Evolutionary conservation across 1,139 yeast species (phyloP), one percentile per base, ranked within the genome.

Genomic region (Taphrina deformans): DNA sequence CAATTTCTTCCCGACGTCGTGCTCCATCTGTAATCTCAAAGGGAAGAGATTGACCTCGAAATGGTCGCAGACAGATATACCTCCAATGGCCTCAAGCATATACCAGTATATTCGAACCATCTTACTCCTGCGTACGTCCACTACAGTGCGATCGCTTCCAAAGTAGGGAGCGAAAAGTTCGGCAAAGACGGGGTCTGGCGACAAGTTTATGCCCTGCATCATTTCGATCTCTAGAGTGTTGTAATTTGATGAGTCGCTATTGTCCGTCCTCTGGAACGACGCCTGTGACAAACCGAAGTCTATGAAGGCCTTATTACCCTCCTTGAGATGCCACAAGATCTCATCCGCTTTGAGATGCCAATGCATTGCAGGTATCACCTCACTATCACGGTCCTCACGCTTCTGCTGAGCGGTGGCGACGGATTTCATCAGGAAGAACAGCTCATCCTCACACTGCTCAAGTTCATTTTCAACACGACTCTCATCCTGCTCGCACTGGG

Each of bases 81-180:
- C 97, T 3, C 97, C 97, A 65, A 91, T 88, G 0, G 96, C 89
- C 45, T 84, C 86, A 55, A 87, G 78, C 82, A 87, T 80, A 7
- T 83, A 81, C 97, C 97, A 91, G 16, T 80, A 78, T 61, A 88
- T 78, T 41, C 78, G 75, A 12, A 89, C 77, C 69, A 89, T 73
- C 62, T 76, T 74, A 27, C 65, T 60, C 27, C 68, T 68, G 45
- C 67, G 65, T 51, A 67, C 67, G 46, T 70, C 70, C n/a, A 67
- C 56, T 23, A 68, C 72, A 10, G 78, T 76, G 51, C 70, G 67
- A 10, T 66, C 69, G 55, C 71, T 75, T 14, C 68, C 69, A 44
- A 74, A 67, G 46, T 71, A 69, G 1, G 93, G 92, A 0, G 87
- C 78, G 38, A 92, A 76, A 46, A 93, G 76, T 68, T 89, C 91